Base-by-base conservation (phyloP, 345 rosid genomes). In the Lepidium sativum region DNA sequence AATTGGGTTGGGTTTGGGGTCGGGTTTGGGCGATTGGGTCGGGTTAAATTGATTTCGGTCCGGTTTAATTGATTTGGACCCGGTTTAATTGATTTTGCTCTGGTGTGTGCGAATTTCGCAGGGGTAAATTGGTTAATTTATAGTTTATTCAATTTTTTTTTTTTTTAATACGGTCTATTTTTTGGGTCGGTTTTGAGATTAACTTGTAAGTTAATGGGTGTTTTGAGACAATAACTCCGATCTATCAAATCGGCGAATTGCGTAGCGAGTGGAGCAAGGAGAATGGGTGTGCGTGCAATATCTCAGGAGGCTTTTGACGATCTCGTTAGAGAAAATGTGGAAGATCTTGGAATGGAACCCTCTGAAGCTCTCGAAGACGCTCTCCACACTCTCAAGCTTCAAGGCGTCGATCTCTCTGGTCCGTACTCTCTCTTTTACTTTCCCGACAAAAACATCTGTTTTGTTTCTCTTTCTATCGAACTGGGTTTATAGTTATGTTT, bases 351-450 rank as follows among this genome's bases (percentile, higher is more conserved):
- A 1, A 90, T 94, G 96, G 97, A 88, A 14, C 95, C 97, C 49
- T 20, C 82, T 54, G 96, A 94, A 69, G 92, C 97, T 38, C 91
- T 94, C 20, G 75, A 88, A 68, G 99, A 94, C 75, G 97, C 97
- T 75, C 74, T 90, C 54, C 62, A 86, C 11, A 78, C 99, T 16
- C 95, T 94, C 61, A 59, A 87, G 40, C 90, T 88, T 56, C 96
- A 90, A 80, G 90, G 90, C 84, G 99, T 88, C 67, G 92, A 86
- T 90, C 91, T 94, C 78, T 83, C 91, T 3, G 97, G 97, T 87
- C 38, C 63, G 14, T 18, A 0, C 49, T 20, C 35, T 52, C 49
- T 54, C 33, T 29, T 58, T 55, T 60, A n/a, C 43, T 56, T 44
- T 69, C 68, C 50, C 17, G 18, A 48, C 10, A 23, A 6, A 17